Conservation (phyloP, 2,329 filamentous ascomycete species). For the Fusarium paranaense region DNA sequence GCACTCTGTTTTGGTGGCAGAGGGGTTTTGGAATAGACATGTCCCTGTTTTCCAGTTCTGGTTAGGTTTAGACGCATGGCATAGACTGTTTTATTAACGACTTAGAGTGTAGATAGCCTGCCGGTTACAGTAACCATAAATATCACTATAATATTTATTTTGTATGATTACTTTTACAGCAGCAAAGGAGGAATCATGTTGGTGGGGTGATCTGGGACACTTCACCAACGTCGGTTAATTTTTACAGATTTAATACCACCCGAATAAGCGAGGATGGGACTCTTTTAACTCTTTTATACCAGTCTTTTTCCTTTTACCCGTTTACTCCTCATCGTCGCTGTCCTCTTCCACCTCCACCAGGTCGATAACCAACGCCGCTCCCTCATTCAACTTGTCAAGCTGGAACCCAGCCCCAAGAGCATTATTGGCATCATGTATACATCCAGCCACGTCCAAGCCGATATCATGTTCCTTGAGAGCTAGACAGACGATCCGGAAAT, state of each 20-base stretch:
- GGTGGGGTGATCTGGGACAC: no score
- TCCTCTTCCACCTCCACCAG: neutral
- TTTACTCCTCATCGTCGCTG: neutral
- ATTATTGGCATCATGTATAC: neutral
- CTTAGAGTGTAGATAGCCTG: neutral
- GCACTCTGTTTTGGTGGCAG: neutral
- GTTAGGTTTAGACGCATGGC: neutral
- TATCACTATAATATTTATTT: neutral
- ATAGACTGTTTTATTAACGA: neutral
- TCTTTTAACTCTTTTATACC: neutral
- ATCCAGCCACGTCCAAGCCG: slow-evolving; percentile 8
- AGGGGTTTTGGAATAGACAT: neutral
- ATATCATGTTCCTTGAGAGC: slow-evolving; percentile 8
- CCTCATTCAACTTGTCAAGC: slow-evolving; percentile 7
- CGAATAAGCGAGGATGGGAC: no score
- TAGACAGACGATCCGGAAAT: slow-evolving; percentile 11
- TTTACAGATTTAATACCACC: no score
- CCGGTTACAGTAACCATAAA: neutral
- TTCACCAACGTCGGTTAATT: no score
- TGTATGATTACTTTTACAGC: neutral
- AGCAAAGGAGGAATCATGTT: neutral
- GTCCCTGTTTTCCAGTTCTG: neutral
- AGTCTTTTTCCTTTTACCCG: neutral
- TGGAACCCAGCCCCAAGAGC: slow-evolving; percentile 4
- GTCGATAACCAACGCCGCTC: slow-evolving; percentile 6